These are phyloP conservation scores for Zygosaccharomyces bailii DNA, from an alignment of 805 yeast genomes.

Conservation along the genomic window DNA sequence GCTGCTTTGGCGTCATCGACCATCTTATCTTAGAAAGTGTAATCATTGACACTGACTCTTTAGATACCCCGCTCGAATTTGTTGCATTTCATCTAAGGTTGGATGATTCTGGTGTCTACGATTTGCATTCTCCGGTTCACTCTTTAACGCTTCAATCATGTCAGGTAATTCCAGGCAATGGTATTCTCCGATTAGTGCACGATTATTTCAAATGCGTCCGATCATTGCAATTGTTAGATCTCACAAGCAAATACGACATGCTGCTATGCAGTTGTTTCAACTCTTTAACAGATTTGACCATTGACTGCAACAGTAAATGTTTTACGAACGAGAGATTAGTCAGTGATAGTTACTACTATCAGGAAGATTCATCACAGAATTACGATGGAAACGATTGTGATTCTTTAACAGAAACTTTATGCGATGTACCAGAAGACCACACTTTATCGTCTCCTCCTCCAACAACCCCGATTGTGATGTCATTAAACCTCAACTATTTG, in stretches of 20 bases:
- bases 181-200: constrained; percentile 36
- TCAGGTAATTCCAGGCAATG: constrained; percentile 37
- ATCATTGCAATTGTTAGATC: constrained; percentile 38
- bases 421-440: constrained; percentile 21
- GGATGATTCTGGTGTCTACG: constrained; percentile 23
- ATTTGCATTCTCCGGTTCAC: constrained; percentile 38
- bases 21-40: constrained; percentile 45
- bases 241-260: constrained; percentile 45
- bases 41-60: constrained; percentile 44
- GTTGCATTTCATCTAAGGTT: constrained; percentile 29
- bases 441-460: constrained; percentile 33
- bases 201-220: constrained; percentile 43
- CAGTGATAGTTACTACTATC: constrained; percentile 26
- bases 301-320: constrained; percentile 50
- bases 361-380: constrained; percentile 9
- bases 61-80: constrained; percentile 37
- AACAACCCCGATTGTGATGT: constrained; percentile 30
- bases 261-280: constrained; percentile 48
- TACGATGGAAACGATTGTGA: constrained; percentile 16
- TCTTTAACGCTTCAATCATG: constrained; percentile 35
- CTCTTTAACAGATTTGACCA: constrained; percentile 37
- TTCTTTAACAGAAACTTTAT: constrained; percentile 29
- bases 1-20: constrained; percentile 45
- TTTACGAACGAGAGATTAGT: constrained; percentile 32
- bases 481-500: constrained; percentile 26